Percentiles rank a stretch among this genome's conserved stretches.
phyloP scores from a whole-genome alignment of 2,329 filamentous ascomycete species.

The Grosmannia penicillata region DNA sequence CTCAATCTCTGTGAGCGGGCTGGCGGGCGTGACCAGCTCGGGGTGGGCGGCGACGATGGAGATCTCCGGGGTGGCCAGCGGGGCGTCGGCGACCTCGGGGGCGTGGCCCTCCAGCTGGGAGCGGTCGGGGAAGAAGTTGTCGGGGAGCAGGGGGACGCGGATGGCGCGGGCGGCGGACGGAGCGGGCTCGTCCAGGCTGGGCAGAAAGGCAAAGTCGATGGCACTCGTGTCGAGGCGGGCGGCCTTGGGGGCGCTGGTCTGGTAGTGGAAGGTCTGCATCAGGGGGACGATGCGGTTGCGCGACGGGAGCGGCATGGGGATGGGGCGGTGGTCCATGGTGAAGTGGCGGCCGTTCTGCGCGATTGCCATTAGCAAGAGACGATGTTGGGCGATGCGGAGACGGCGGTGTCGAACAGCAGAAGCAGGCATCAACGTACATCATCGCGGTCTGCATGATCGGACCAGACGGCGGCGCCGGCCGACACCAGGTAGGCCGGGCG shows the following conservation, averaged over 20 bases:
- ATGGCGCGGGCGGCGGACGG: constrained; percentile 23
- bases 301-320: constrained; percentile 25
- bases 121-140: constrained; percentile 36
- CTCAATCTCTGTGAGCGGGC: constrained; percentile 41
- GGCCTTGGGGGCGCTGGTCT: constrained; percentile 26
- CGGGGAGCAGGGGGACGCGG: constrained; percentile 45
- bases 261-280: constrained; percentile 53
- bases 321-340: constrained; percentile 32
- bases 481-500: constrained; percentile 16
- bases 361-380: not conserved
- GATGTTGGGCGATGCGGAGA: not conserved
- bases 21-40: constrained; percentile 31
- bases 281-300: constrained; percentile 34
- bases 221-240: constrained; percentile 19
- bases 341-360: constrained; percentile 20
- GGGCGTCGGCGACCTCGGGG: constrained; percentile 26
- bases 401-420: not conserved
- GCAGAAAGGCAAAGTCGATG: constrained; percentile 40
- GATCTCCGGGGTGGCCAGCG: constrained; percentile 29
- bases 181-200: constrained; percentile 17
- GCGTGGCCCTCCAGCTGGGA: constrained; percentile 23
- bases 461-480: constrained; percentile 25
- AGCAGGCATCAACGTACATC: constrained; percentile 19
- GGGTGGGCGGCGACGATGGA: constrained; percentile 43
- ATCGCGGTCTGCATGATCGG: constrained; percentile 24